Base-by-base conservation (phyloP, 2,329 filamentous ascomycete genomes). In the Fusarium fujikuroi region DNA sequence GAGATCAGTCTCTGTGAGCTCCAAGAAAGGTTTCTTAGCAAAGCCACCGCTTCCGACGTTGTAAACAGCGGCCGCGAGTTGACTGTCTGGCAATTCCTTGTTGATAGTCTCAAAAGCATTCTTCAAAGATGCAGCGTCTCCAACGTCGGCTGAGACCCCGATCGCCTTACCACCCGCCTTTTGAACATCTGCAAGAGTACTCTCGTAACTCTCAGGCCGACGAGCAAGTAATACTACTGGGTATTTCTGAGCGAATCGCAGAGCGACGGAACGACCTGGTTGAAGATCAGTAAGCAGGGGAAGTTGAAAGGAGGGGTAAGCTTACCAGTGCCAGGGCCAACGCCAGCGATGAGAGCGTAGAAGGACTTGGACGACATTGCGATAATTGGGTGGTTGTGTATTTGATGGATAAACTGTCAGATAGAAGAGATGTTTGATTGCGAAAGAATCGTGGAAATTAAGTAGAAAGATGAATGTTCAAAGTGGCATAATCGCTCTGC, bases 211-310 rank as follows among this genome's bases (percentile, higher is more conserved):
- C 46, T 89, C 86, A 0, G 90, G 86, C 21, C 85, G 90, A 56
- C 93, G 91, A 18, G 93, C 90, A n/a, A 95, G 87, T 3, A 95
- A 85, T 4, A 93, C 91, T 3, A 95, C 91, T 0, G 92, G 89
- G 78, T 95, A 96, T 14, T 87, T 78, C 69, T 90, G 82, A 43
- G 89, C 86, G 79, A 92, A 92, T 65, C 86, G 87, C 60, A 88
- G 82, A 25, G 90, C 90, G 11, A 84, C 80, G 5, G 87, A 82
- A 44, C 84, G 79, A 72, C 86, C 86, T 85, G 40, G 2, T 36
- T 1, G 7, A 21, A 18, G 14, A 18, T 53, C 21, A 56, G 36
- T 30, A 42, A 62, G 73, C 37, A 40, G 64, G 57, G 44, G 50
- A 5, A 21, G 53, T 11, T 54, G 28, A 53, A 36, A 47, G 53